A percentile compares a stretch with the other conserved stretches of the same genome.
These are phyloP conservation scores for Lactarius hatsudake DNA, from an alignment of 768 basidiomycete genomes.

Conservation along the genomic window DNA sequence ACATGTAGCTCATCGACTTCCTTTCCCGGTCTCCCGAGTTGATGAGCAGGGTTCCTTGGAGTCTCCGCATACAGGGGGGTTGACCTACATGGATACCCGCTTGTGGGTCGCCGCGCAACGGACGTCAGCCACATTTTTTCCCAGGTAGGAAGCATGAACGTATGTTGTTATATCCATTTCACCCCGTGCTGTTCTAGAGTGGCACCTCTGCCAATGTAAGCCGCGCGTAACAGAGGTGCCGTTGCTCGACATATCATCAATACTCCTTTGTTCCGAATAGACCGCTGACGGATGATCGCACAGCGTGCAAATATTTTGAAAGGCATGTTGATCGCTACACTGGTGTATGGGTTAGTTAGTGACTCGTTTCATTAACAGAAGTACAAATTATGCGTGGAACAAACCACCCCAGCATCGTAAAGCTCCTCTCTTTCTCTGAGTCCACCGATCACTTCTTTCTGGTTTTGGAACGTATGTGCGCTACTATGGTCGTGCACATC, in stretches of 20 bases:
- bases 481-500: background rate
- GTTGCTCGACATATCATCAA: constrained; percentile 29
- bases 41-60: background rate
- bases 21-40: constrained; percentile 33
- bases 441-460: constrained; percentile 92
- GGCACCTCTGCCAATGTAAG: constrained; percentile 38
- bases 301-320: constrained; percentile 98
- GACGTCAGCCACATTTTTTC: constrained; percentile 42
- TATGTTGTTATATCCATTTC: constrained; percentile 3
- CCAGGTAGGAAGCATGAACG: constrained; percentile 41
- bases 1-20: background rate
- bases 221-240: constrained; percentile 97
- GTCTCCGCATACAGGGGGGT: constrained; percentile 29
- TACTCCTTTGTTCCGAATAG: constrained; percentile 19
- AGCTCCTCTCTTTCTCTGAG: constrained; percentile 89
- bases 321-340: constrained; percentile 44
- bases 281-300: constrained; percentile 29
- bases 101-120: constrained; percentile 43
- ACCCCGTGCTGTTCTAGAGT: constrained; percentile 10
- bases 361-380: constrained; percentile 49
- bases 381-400: constrained; percentile 98
- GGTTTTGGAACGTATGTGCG: constrained; percentile 76
- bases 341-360: background rate
- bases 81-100: constrained; percentile 42
- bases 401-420: constrained; percentile 89